These are phyloP conservation scores for Pseudocercospora pini-densiflorae DNA, from an alignment of 2,329 filamentous ascomycete genomes.

Conservation along the genomic window DNA sequence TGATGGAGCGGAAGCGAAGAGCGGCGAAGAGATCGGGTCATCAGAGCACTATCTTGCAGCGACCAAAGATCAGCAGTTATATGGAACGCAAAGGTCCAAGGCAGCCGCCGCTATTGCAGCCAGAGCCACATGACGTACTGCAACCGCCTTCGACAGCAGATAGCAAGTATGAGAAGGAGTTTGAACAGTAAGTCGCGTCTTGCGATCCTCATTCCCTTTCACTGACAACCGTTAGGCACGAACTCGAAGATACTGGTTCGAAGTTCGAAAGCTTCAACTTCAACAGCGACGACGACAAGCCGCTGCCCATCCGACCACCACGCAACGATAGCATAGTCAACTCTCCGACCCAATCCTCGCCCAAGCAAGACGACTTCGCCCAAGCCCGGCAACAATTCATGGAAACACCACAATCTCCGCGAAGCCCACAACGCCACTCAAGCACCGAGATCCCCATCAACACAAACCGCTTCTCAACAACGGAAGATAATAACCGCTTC, in stretches of 20 bases:
- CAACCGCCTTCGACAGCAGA: background rate
- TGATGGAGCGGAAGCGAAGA: background rate
- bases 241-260: background rate
- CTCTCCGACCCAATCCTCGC: background rate
- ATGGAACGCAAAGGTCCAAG: background rate
- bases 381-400: background rate
- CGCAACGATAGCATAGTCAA: conserved; percentile 16
- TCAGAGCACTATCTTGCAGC: background rate
- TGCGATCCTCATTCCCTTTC: too few species aligned
- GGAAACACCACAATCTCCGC: conserved; percentile 8
- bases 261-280: conserved; percentile 7
- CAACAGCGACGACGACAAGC: conserved; percentile 15
- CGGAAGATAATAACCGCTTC: background rate
- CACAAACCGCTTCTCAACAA: background rate
- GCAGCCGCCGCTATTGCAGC: background rate
- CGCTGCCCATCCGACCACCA: conserved; percentile 10
- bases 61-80: conserved; percentile 4
- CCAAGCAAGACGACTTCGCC: background rate
- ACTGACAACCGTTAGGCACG: background rate
- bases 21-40: background rate
- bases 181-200: background rate
- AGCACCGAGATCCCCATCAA: background rate
- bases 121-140: background rate
- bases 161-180: background rate
- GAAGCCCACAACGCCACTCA: conserved; percentile 11